Base-by-base conservation (phyloP, 2,329 filamentous ascomycete genomes). In the Samsoniella hepiali region DNA sequence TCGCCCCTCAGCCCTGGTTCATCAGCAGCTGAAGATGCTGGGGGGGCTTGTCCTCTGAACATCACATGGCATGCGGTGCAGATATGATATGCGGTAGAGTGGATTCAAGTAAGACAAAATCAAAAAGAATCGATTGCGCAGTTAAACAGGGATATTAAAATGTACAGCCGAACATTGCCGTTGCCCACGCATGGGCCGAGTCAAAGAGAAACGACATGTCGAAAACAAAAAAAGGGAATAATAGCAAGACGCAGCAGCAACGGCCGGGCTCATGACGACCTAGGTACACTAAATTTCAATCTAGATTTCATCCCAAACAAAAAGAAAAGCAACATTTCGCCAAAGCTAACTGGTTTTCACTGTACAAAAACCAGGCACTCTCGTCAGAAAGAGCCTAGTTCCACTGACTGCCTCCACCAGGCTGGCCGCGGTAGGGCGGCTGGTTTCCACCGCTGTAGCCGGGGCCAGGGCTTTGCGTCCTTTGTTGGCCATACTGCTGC, bases 401-500 rank as follows among this genome's bases (percentile, higher is more conserved):
- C 58, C 63, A 63, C 15, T 40, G n/a, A 11, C 32, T 47, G 56
- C 51, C 55, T 34, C 54, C 44, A 22, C 53, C 58, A 8, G 51
- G 51, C 42, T 65, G 63, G n/a, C 49, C 47, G 8, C 58, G 51
- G 58, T 65, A 62, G 40, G 40, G 34, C 15, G 53, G 63, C 42
- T 65, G 59, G 36, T 47, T 58, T 22, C 50, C 36, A 31, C 42
- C 44, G 44, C 58, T 36, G 13, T 60, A 60, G 7, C 57, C 63
- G 4, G 63, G 63, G 29, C 32, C 63, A 4, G 63, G 63, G 38
- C 63, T 65, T 56, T 64, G 63, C 31, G 45, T 62, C n/a, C 63
- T 45, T 31, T 44, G 34, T 44, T 55, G 56, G 6, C 62, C 57
- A 32, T 60, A 64, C 13, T 40, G 22, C 15, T 53, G 62, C 27